Conservation (phyloP, 2,329 filamentous ascomycete genomes). For the Juglanconis juglandina region DNA sequence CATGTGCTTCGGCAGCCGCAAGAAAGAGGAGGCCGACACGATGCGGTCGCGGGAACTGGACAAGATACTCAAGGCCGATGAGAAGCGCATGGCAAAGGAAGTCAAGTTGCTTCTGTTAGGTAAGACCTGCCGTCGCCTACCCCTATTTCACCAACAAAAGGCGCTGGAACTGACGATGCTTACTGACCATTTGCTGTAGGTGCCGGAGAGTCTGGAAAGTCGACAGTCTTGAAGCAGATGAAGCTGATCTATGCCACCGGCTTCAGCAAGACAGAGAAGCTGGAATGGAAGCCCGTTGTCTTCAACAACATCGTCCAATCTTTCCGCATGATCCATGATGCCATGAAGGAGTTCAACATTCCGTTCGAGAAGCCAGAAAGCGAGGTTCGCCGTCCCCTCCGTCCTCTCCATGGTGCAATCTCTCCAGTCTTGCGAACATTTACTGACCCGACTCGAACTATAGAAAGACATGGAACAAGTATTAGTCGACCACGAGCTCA, state of each 20-base stretch:
- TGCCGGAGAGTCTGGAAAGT: conserved; percentile 93
- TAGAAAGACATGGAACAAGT: conserved; percentile 78
- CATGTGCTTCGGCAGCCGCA: conserved; percentile 65
- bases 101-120: conserved; percentile 92
- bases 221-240: conserved; percentile 98
- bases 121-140: conserved; percentile 42
- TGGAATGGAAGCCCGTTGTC: conserved; percentile 92
- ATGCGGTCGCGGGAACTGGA: conserved; percentile 76
- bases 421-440: neutral
- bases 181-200: conserved; percentile 39
- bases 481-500: conserved; percentile 76
- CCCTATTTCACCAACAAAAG: neutral
- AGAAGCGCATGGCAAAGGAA: conserved; percentile 80
- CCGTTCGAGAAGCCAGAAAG: conserved; percentile 76
- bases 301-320: conserved; percentile 94
- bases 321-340: conserved; percentile 84
- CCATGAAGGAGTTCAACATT: conserved; percentile 82
- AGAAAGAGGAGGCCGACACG: conserved; percentile 46
- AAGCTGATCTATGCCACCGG: conserved; percentile 93
- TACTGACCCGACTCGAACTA: conserved; percentile 9
- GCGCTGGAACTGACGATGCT: neutral
- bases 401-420: no score
- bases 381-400: conserved; percentile 54
- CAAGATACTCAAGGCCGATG: conserved; percentile 77
- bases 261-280: conserved; percentile 83